Percentiles rank a stretch among this genome's conserved stretches.
Evolutionary conservation across 2,329 filamentous ascomycete species (phyloP).

Genomic region (Trichoderma afroharzianum): DNA sequence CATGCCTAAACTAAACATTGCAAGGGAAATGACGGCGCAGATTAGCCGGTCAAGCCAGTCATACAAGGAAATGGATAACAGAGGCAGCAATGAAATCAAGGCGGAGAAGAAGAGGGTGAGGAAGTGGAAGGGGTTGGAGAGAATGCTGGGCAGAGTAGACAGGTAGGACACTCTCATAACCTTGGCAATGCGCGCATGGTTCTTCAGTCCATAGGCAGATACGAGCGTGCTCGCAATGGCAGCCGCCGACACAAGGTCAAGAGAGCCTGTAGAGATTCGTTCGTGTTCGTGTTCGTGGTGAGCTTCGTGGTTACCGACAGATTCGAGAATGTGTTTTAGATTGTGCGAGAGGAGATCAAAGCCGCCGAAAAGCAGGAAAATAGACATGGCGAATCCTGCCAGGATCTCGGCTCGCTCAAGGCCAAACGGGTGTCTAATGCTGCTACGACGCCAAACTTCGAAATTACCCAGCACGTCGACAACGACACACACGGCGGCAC

Average conservation of each 20-base stretch:
- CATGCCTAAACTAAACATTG: constrained; percentile 84
- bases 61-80: constrained; percentile 77
- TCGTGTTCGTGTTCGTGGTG: constrained; percentile 68
- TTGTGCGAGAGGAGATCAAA: constrained; percentile 94
- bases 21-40: constrained; percentile 74
- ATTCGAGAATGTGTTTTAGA: constrained; percentile 85
- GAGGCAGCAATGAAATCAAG: constrained; percentile 74
- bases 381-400: constrained; percentile 91
- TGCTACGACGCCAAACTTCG: constrained; percentile 93
- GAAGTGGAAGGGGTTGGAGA: constrained; percentile 93
- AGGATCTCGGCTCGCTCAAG: constrained; percentile 91
- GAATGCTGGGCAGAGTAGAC: constrained; percentile 74
- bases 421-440: constrained; percentile 88
- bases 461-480: constrained; percentile 96
- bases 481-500: constrained; percentile 83
- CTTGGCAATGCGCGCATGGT: constrained; percentile 87
- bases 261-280: constrained; percentile 65
- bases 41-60: constrained; percentile 79
- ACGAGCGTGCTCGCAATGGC: constrained; percentile 80
- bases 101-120: constrained; percentile 84
- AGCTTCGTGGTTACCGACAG: constrained; percentile 55
- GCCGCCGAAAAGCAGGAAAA: constrained; percentile 95
- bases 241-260: constrained; percentile 77
- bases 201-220: constrained; percentile 81
- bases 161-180: constrained; percentile 85